Percentiles rank a stretch among this genome's conserved stretches.
Evolutionary conservation across 768 basidiomycete species (phyloP).

Genomic region (Naganishia onofrii): DNA sequence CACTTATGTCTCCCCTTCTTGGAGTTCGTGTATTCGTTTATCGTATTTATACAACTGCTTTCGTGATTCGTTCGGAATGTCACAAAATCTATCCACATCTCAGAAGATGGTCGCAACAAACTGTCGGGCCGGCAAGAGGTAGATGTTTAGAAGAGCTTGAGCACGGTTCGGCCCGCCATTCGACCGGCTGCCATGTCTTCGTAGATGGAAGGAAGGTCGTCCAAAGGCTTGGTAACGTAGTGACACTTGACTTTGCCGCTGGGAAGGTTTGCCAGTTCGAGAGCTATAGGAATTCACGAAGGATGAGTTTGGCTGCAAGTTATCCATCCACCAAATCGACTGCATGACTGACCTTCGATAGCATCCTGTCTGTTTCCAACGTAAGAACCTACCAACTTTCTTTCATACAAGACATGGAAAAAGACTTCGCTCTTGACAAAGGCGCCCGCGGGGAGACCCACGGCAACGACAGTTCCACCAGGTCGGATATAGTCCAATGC

Average conservation of each 20-base stretch:
- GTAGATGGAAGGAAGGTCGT: slow-evolving; percentile 58
- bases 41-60: no score
- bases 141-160: slow-evolving; percentile 19
- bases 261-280: slow-evolving; percentile 64
- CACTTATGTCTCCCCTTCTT: no score
- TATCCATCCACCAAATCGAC: background rate
- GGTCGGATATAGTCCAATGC: slow-evolving; percentile 69
- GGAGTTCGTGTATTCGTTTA: no score
- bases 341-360: slow-evolving; percentile 57
- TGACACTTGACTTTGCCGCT: slow-evolving; percentile 67
- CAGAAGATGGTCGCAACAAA: no score
- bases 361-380: slow-evolving; percentile 70
- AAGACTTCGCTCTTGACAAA: slow-evolving; percentile 33
- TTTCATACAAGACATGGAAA: slow-evolving; percentile 42
- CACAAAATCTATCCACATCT: no score
- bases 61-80: no score
- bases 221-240: slow-evolving; percentile 57
- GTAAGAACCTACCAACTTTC: slow-evolving; percentile 53
- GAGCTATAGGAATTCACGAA: slow-evolving; percentile 45
- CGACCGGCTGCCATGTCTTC: slow-evolving; percentile 28
- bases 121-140: background rate
- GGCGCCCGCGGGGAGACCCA: slow-evolving; percentile 36
- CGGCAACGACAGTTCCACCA: slow-evolving; percentile 57
- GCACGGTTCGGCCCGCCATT: slow-evolving; percentile 31
- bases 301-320: background rate